Evolutionary conservation across 2,329 filamentous ascomycete species (phyloP), one percentile per base, ranked within the genome.

Genomic region (Microcera coccophila): DNA sequence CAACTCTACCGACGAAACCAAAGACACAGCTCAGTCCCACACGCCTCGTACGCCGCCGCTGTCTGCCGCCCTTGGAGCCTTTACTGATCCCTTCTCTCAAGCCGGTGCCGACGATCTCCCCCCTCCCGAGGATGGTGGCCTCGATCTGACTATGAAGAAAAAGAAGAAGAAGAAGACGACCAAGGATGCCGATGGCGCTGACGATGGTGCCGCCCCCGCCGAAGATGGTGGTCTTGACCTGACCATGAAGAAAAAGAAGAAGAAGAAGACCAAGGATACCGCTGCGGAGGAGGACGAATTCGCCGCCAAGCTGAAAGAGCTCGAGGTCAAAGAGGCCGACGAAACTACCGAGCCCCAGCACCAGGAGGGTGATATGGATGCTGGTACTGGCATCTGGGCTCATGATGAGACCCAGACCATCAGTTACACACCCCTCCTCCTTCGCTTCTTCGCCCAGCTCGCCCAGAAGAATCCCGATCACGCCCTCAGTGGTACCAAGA

Each of bases 391-490:
- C 49, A 87, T 95, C 71, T 96, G 89, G 88, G 72, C 78, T 54
- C 90, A 95, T 74, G 82, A 90, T 62, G 81, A 85, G 66, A 82
- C 79, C 44, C 81, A 82, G 63, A 68, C 82, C 52, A 89, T 97
- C 69, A 82, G 78, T 63, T 98, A 96, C 78, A 79, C 82, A 61
- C 78, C 90, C 51, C 82, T 98, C 38, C 83, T 97, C 54, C 79
- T 78, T 62, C 88, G 93, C 57, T 98, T 98, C 79, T 98, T 96
- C 81, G 85, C 81, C 64, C 85, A 95, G 55, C 82, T 98, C 52
- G 84, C 93, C 69, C 87, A 91, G 71, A 90, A 94, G 77, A 95
- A 98, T 76, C 93, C 93, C 59, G 93, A 98, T 67, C 85, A 97
- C 62, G 85, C 91, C 53, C 85, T 87, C 50, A 87, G 83, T 66